Base-by-base conservation (phyloP, 2,329 filamentous ascomycete species). In the Verticillium zaregamsianum region DNA sequence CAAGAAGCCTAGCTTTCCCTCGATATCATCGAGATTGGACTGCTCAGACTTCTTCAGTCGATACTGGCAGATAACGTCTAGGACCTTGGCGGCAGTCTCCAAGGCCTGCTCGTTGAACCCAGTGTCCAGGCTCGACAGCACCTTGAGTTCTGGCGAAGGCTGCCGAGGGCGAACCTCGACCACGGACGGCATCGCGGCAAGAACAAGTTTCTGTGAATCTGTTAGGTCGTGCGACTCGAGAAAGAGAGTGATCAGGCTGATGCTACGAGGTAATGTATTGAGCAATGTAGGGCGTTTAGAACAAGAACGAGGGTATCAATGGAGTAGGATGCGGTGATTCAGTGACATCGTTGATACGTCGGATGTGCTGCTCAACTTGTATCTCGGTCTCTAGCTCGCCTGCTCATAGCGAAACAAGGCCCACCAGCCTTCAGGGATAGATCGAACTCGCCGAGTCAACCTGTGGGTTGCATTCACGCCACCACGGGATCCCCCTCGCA, bases 11-110 rank as follows among this genome's bases (percentile, higher is more conserved):
- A 77, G 65, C 2, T 70, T 67, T 9, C 72, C 75, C 37, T 78
- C 71, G 17, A 64, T 57, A 57, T 63, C 61, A 14, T 57, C n/a
- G 8, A 57, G 14, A 15, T 37, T 31, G 5, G 56, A 59, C 20
- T 61, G 17, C 62, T 60, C 63, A 0, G 68, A 61, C 14, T 61
- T 70, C 11, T 62, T 66, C 28, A 79, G 67, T 6, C 73, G 72
- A 67, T 80, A 80, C 7, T 74, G 68, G 14, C 70, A 70, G 25
- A 81, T 74, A 45, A 80, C 69, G n/a, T 70, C 67, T 1, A 80
- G 67, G 7, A 81, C 74, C 11, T 67, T 69, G 6, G 70, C 66
- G 5, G 77, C 73, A 0, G 66, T 72, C 31, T 75, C 68, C 1
- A 76, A 68, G 6, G 71, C 69, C 0, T 55, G 28, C 2, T 63